Conservation (phyloP, 176 grass and related monocot species). For the Saccharum spontaneum region DNA sequence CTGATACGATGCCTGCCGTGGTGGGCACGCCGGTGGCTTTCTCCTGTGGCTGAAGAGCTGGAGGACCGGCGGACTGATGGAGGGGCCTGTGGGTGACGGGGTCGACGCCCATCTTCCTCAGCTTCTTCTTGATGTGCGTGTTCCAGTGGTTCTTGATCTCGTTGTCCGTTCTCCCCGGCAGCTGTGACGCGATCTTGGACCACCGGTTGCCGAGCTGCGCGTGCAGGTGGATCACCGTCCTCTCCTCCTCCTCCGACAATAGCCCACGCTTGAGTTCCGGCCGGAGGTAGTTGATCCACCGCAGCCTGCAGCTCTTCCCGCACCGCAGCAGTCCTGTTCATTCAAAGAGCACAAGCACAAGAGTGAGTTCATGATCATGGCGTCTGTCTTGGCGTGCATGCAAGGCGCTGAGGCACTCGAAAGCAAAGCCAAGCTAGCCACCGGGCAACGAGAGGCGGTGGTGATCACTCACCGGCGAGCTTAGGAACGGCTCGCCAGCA, state of each 20-base stretch:
- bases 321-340: not conserved
- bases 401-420: too few species aligned
- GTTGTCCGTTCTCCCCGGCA: conserved; percentile 83
- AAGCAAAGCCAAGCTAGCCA: too few species aligned
- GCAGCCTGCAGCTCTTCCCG: not conserved
- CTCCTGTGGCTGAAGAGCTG: too few species aligned
- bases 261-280: conserved; percentile 79
- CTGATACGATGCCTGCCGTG: too few species aligned
- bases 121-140: conserved; percentile 93
- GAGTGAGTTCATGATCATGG: not conserved
- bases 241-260: not conserved
- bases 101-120: conserved; percentile 76
- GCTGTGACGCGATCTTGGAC: conserved; percentile 86
- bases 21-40: too few species aligned
- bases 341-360: not conserved
- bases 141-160: conserved; percentile 99
- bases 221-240: not conserved
- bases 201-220: conserved; percentile 79
- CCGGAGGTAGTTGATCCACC: conserved; percentile 86
- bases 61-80: not conserved
- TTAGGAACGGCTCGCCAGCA: conserved; percentile 89
- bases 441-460: too few species aligned
- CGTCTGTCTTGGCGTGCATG: not conserved
- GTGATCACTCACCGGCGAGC: conserved; percentile 57
- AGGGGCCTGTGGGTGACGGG: conserved; percentile 75